Base-by-base conservation (phyloP, 768 basidiomycete genomes). In the Pluteus cervinus region DNA sequence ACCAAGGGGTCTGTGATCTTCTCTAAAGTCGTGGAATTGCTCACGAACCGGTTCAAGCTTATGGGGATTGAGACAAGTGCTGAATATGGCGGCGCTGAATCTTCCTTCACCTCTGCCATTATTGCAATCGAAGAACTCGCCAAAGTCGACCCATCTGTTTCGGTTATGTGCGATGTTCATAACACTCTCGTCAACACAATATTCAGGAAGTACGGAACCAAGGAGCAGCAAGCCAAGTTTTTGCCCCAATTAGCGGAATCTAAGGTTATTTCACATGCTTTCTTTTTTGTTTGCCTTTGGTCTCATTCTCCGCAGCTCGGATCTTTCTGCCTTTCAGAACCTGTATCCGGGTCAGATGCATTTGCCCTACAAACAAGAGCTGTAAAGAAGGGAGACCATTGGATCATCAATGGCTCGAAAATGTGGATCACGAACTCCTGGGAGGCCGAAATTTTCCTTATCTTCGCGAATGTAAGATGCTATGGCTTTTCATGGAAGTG, bases 351-450 rank as follows among this genome's bases (percentile, higher is more conserved):
- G 2, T 96, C 92, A 4, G 96, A 99, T 54, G 96, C 96, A 1
- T 99, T 99, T 56, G 92, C 94, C 0, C 68, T 99, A 23, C 89
- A 94, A 57, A 92, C 96, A 1, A 85, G 86, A 8, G 94, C 96
- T 11, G 82, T 72, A 56, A 87, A 85, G 58, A 82, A 89, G 31
- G 91, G 89, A 12, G 78, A 85, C 49, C 58, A 82, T 57, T 98
- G 84, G 75, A 65, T 91, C 21, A 57, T 99, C 37, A 93, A 91
- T 49, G 96, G 96, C n/a, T 88, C 89, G 39, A 99, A 99, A 69
- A 93, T 94, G 92, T 96, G 92, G 92, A 96, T 97, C 42, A 94
- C 92, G 17, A 97, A 97, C 62, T 93, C 91, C 1, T 74, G 79
- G 41, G 90, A 93, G 60, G 91, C 90, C 1, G 87, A 91, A 31